Base-by-base conservation (phyloP, 1,139 yeast species). In the Nakaseomyces uthaithaninus region DNA sequence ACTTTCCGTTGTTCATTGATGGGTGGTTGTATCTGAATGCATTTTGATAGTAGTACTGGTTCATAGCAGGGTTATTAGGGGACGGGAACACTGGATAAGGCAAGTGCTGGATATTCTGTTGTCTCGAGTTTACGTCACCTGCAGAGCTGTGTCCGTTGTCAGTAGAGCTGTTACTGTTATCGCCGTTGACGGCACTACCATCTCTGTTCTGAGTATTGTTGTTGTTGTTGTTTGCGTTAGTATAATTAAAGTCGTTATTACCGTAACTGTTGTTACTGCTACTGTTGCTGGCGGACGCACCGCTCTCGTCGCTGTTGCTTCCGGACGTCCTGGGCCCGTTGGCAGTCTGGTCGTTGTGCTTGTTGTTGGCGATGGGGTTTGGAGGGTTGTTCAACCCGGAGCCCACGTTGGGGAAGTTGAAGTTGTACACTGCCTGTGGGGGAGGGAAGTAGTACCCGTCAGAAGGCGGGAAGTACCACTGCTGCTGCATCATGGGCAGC, bases 341-440 rank as follows among this genome's bases (percentile, higher is more conserved):
- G n/a, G n/a, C n/a, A n/a, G n/a, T n/a, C n/a, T n/a, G n/a, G n/a
- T n/a, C n/a, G n/a, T n/a, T n/a, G n/a, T n/a, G n/a, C n/a, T n/a
- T n/a, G n/a, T n/a, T n/a, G n/a, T n/a, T n/a, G n/a, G n/a, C n/a
- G n/a, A n/a, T n/a, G n/a, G n/a, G n/a, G n/a, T n/a, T n/a, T n/a
- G n/a, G n/a, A n/a, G n/a, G n/a, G n/a, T n/a, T n/a, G n/a, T n/a
- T n/a, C n/a, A n/a, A n/a, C n/a, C n/a, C n/a, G n/a, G n/a, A n/a
- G n/a, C n/a, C n/a, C n/a, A 27, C 30, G 11, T 27, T 28, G 9
- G 33, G 33, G 22, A 28, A 28, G n/a, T 28, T 28, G 14, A 28
- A 28, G 11, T 28, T 28, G n/a, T 28, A 28, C 2, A 28, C 33
- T 7, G 33, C 33, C 10, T 28, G 33, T 28, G 33, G 22, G 4